phyloP scores from a whole-genome alignment of 2,329 filamentous ascomycete species.

The Exophiala sp. region DNA sequence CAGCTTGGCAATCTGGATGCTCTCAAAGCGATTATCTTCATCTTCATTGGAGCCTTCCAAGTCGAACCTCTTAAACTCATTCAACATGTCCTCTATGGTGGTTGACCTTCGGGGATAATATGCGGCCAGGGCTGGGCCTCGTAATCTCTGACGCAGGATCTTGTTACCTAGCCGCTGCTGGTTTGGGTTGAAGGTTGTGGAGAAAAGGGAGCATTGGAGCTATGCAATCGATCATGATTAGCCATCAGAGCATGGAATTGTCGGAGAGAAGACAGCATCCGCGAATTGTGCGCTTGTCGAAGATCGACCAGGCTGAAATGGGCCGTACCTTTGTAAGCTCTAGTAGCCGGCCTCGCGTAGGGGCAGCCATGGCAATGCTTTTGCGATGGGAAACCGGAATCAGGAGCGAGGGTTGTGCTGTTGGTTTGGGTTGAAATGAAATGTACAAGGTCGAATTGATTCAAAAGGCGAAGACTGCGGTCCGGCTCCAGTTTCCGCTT shows the following conservation, averaged over 20 bases:
- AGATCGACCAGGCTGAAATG: not conserved
- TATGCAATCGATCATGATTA: conserved; percentile 36
- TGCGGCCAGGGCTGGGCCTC: conserved; percentile 74
- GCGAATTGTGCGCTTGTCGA: not conserved
- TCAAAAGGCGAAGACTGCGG: not conserved
- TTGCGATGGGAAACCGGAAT: not conserved
- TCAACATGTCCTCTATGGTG: conserved; percentile 70
- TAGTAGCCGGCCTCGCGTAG: conserved; percentile 22
- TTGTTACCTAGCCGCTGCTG: conserved; percentile 82
- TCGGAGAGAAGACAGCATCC: not conserved
- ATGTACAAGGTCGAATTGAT: not conserved
- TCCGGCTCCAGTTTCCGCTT: conserved; percentile 10
- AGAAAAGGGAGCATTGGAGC: conserved; percentile 90
- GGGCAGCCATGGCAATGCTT: conserved; percentile 21
- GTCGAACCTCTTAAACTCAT: conserved; percentile 61
- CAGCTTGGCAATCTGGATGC: conserved; percentile 62
- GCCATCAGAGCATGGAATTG: conserved; percentile 26
- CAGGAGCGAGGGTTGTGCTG: conserved; percentile 1
- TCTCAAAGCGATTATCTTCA: conserved; percentile 76
- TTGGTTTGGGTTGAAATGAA: not conserved
- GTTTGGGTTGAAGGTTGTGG: conserved; percentile 84
- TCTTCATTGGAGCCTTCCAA: conserved; percentile 69
- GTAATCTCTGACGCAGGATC: conserved; percentile 80
- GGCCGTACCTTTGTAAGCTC: conserved; percentile 25
- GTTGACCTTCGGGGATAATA: conserved; percentile 82